Conservation (phyloP, 306 rosid species). For the Vachellia collinsii region DNA sequence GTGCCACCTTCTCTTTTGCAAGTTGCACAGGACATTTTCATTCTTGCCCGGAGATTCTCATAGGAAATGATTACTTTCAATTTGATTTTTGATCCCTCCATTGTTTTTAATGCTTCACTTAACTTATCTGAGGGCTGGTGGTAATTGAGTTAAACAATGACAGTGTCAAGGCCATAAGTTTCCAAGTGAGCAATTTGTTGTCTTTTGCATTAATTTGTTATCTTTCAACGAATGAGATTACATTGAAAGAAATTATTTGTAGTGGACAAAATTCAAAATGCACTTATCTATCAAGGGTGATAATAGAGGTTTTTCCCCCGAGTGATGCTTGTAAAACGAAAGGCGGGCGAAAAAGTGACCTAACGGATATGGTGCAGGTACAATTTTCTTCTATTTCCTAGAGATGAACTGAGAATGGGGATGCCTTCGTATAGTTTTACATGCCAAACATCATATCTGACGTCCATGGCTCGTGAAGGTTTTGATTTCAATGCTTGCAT, state of each 20-base stretch:
- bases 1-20: background rate
- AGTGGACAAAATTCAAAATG: background rate
- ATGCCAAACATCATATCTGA: constrained; percentile 68
- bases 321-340: background rate
- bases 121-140: background rate
- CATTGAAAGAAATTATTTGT: background rate
- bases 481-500: constrained; percentile 87
- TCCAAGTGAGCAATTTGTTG: background rate
- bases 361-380: constrained; percentile 58
- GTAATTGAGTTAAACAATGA: background rate
- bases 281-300: background rate
- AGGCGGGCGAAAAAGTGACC: background rate
- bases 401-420: constrained; percentile 81
- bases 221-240: background rate
- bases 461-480: constrained; percentile 78
- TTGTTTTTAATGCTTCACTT: background rate
- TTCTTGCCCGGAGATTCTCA: background rate
- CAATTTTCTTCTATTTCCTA: constrained; percentile 81
- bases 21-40: background rate
- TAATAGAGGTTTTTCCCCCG: background rate
- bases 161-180: background rate
- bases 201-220: background rate
- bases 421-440: constrained; percentile 88
- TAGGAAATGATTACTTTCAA: background rate
- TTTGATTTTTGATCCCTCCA: background rate